phyloP scores from a whole-genome alignment of 805 yeast species.

The Zygoascus biomembranicola region DNA sequence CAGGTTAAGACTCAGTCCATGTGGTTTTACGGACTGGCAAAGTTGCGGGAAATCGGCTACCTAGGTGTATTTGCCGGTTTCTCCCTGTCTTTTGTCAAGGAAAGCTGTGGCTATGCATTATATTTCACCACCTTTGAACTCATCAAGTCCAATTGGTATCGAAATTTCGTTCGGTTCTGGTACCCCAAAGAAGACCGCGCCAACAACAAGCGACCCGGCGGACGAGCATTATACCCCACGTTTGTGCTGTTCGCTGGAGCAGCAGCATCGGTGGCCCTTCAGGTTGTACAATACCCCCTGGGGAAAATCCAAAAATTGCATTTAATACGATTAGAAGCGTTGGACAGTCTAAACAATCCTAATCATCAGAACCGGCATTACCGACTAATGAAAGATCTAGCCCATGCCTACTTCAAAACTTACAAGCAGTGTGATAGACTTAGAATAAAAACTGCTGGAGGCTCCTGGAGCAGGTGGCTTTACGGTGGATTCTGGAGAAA shows the following conservation, averaged over 20 bases:
- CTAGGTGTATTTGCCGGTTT: slow-evolving; percentile 88
- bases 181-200: slow-evolving; percentile 18
- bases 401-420: slow-evolving; percentile 71
- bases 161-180: slow-evolving; percentile 21
- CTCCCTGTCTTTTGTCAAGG: slow-evolving; percentile 68
- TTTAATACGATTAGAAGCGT: slow-evolving; percentile 67
- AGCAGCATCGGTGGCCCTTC: slow-evolving; percentile 68
- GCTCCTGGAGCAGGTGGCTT: slow-evolving; percentile 55
- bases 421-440: slow-evolving; percentile 45
- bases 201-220: slow-evolving; percentile 4
- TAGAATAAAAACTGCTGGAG: slow-evolving; percentile 45
- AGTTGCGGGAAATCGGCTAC: slow-evolving; percentile 64
- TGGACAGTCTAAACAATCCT: slow-evolving; percentile 43
- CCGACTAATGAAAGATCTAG: slow-evolving; percentile 40
- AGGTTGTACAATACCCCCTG: slow-evolving; percentile 77
- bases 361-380: slow-evolving; percentile 4
- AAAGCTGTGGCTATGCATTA: slow-evolving; percentile 71
- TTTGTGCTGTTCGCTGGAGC: slow-evolving; percentile 81
- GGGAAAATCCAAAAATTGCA: slow-evolving; percentile 73
- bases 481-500: slow-evolving; percentile 73
- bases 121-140: slow-evolving; percentile 77
- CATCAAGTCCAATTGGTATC: slow-evolving; percentile 46
- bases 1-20: slow-evolving; percentile 55
- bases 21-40: slow-evolving; percentile 68
- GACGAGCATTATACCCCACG: slow-evolving; percentile 50